Evolutionary conservation across 352 stramenopile species (phyloP).

Genomic region (Globisporangium uncinulatum): DNA sequence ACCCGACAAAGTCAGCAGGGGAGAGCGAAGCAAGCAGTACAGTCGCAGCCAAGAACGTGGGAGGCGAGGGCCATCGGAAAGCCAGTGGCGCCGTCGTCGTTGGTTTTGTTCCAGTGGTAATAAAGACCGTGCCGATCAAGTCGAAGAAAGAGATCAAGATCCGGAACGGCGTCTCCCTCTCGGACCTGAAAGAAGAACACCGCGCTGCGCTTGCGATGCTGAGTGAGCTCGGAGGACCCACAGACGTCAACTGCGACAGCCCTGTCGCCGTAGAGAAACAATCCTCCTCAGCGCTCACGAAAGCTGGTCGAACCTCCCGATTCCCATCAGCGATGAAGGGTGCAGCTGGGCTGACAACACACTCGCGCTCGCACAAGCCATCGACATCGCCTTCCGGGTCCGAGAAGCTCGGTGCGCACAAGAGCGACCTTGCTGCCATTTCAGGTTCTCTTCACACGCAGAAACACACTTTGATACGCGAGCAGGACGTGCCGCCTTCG

Average conservation of each 20-base stretch:
- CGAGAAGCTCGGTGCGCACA: background rate
- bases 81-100: background rate
- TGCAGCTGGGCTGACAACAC: background rate
- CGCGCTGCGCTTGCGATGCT: constrained; percentile 65
- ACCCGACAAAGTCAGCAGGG: background rate
- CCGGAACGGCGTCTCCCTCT: constrained; percentile 51
- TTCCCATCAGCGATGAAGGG: background rate
- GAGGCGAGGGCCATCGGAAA: background rate
- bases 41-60: background rate
- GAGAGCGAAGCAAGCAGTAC: background rate
- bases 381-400: background rate
- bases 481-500: background rate
- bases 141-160: constrained; percentile 33
- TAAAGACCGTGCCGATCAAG: constrained; percentile 10
- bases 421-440: background rate
- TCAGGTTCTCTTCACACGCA: no score
- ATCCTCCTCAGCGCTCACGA: background rate
- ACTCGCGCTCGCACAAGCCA: background rate
- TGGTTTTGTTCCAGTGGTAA: constrained; percentile 3
- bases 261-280: constrained; percentile 10
- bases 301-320: background rate
- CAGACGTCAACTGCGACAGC: constrained; percentile 35
- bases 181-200: constrained; percentile 72
- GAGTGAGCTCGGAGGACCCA: constrained; percentile 57
- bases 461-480: no score